Conservation (phyloP, 208 protist genomes). For the Trypanosoma lewisi region DNA sequence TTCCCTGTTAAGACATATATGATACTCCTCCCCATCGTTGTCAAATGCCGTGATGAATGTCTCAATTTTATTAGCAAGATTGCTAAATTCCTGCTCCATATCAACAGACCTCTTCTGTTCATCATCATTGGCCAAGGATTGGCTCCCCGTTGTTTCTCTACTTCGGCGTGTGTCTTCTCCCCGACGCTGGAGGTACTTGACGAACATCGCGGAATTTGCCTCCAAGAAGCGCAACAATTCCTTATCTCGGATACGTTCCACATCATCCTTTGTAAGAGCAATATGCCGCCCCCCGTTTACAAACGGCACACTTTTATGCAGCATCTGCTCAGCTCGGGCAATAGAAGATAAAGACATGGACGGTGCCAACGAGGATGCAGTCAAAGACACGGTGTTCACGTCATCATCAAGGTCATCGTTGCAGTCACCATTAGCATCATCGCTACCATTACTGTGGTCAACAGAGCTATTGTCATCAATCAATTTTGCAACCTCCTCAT, state of each 20-base stretch:
- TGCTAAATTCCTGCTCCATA: conserved; percentile 44
- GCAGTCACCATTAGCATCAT: neutral
- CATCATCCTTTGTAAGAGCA: conserved; percentile 54
- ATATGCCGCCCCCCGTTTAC: conserved; percentile 42
- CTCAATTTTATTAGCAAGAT: conserved; percentile 53
- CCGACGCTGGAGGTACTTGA: conserved; percentile 25
- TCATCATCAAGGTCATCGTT: neutral
- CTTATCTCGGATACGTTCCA: conserved; percentile 50
- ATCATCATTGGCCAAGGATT: neutral
- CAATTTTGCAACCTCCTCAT: neutral
- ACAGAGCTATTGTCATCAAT: neutral
- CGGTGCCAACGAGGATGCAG: conserved; percentile 14
- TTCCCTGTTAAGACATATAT: conserved; percentile 46
- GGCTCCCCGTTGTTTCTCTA: neutral
- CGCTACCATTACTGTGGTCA: neutral
- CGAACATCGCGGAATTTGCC: conserved; percentile 40
- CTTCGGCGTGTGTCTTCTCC: neutral
- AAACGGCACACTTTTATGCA: conserved; percentile 49
- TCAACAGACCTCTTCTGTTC: conserved; percentile 4
- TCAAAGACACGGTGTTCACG: conserved; percentile 11
- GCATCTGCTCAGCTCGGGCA: conserved; percentile 42
- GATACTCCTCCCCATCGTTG: conserved; percentile 67
- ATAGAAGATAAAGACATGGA: conserved; percentile 43
- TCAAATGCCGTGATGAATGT: conserved; percentile 87
- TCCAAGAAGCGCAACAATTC: conserved; percentile 57